phyloP scores from a whole-genome alignment of 2,329 filamentous ascomycete species.

The Lachnellula arida region DNA sequence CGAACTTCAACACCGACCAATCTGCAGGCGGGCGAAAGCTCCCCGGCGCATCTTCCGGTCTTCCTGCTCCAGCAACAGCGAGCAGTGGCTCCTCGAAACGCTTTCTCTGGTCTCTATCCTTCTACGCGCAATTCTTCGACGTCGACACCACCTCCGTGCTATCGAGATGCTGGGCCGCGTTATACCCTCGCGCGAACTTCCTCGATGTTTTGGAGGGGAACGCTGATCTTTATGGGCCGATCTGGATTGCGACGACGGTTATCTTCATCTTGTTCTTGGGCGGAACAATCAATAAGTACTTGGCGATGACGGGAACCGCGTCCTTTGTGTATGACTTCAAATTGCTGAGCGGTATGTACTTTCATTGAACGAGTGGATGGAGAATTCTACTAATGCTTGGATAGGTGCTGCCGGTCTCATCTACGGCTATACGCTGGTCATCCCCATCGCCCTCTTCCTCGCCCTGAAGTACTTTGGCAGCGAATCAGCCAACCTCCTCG shows the following conservation, averaged over 20 bases:
- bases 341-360: slow-evolving; percentile 66
- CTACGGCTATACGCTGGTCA: slow-evolving; percentile 88
- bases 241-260: slow-evolving; percentile 98
- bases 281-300: slow-evolving; percentile 89
- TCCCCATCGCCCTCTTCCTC: slow-evolving; percentile 81
- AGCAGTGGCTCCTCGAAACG: slow-evolving; percentile 62
- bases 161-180: slow-evolving; percentile 78
- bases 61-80: slow-evolving; percentile 54
- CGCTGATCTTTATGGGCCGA: slow-evolving; percentile 91
- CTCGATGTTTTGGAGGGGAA: slow-evolving; percentile 96
- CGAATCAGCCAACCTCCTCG: slow-evolving; percentile 85
- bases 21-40: slow-evolving; percentile 39
- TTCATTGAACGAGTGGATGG: not conserved
- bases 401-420: slow-evolving; percentile 80
- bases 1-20: slow-evolving; percentile 65
- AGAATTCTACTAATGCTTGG: not conserved
- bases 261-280: slow-evolving; percentile 93
- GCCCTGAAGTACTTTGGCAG: slow-evolving; percentile 93
- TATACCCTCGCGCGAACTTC: slow-evolving; percentile 91
- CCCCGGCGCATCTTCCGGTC: slow-evolving; percentile 37
- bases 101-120: slow-evolving; percentile 85
- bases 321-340: slow-evolving; percentile 90
- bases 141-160: slow-evolving; percentile 91
- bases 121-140: slow-evolving; percentile 98
- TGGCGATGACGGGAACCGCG: slow-evolving; percentile 60